phyloP scores from a whole-genome alignment of 129 eudicot species.

The sunflower (Helianthus annuus) region DNA sequence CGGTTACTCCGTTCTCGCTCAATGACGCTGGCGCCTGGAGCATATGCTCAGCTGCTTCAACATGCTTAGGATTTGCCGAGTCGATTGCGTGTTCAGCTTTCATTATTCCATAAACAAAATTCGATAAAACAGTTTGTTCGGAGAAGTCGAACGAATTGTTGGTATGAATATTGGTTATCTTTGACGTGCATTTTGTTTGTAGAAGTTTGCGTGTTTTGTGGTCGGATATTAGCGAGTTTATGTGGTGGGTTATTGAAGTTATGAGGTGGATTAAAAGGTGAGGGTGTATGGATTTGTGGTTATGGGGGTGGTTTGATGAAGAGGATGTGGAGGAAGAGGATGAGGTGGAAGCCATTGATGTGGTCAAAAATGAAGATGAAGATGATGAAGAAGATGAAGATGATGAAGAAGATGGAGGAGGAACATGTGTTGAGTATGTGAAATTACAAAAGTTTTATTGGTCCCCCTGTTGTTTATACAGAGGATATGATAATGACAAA shows the following conservation, averaged over 20 bases:
- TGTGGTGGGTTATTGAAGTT: constrained; percentile 42
- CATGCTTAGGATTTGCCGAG: constrained; percentile 18
- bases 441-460: constrained; percentile 41
- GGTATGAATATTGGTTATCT: constrained; percentile 31
- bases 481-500: constrained; percentile 40
- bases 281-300: constrained; percentile 40
- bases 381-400: not conserved
- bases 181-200: constrained; percentile 52
- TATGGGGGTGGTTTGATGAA: constrained; percentile 28
- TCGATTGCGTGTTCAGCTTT: constrained; percentile 43
- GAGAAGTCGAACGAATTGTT: constrained; percentile 59
- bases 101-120: constrained; percentile 59
- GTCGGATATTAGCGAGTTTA: constrained; percentile 36
- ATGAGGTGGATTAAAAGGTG: constrained; percentile 38
- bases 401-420: constrained; percentile 11
- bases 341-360: constrained; percentile 52
- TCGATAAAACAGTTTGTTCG: constrained; percentile 51
- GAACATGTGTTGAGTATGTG: constrained; percentile 12
- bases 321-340: constrained; percentile 27
- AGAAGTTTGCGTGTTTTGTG: constrained; percentile 34
- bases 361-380: constrained; percentile 21
- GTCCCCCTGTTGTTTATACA: constrained; percentile 29
- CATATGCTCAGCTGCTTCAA: constrained; percentile 49
- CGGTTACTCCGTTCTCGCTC: constrained; percentile 55
- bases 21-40: constrained; percentile 79